These are phyloP conservation scores for Rutstroemia sp. DNA, from an alignment of 2,329 filamentous ascomycete genomes.

Conservation along the genomic window DNA sequence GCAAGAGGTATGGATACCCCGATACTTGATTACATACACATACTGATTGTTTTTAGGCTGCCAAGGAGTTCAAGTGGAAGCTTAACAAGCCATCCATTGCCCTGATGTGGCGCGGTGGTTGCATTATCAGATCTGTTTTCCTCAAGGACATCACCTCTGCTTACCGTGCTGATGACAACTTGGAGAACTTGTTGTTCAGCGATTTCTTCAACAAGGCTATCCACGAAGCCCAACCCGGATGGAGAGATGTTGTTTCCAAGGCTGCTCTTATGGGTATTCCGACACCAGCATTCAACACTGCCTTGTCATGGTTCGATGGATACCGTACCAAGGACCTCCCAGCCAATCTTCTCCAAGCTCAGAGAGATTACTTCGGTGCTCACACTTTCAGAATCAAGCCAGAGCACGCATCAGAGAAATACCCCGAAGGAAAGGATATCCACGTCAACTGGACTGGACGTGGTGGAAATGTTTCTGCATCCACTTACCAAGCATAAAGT, in stretches of 20 bases:
- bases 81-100: conserved; percentile 99
- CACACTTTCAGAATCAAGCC: conserved; percentile 89
- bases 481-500: conserved; percentile 87
- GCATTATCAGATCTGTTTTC: conserved; percentile 99
- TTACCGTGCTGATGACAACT: conserved; percentile 87
- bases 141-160: conserved; percentile 98
- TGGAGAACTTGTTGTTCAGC: conserved; percentile 97
- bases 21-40: not conserved
- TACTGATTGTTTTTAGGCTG: conserved; percentile 53
- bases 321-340: conserved; percentile 96
- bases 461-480: conserved; percentile 93
- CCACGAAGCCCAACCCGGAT: conserved; percentile 87
- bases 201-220: conserved; percentile 99
- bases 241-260: conserved; percentile 88
- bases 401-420: conserved; percentile 67
- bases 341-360: conserved; percentile 96
- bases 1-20: conserved; percentile 63
- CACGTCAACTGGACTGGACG: conserved; percentile 99
- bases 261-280: conserved; percentile 91
- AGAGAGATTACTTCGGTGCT: conserved; percentile 98
- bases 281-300: conserved; percentile 92
- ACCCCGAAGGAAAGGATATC: conserved; percentile 78
- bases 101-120: conserved; percentile 99
- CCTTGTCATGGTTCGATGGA: conserved; percentile 96
- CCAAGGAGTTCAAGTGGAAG: conserved; percentile 95